These are phyloP conservation scores for Cicer chorassanicum DNA, from an alignment of 306 rosid species.

Conservation along the genomic window DNA sequence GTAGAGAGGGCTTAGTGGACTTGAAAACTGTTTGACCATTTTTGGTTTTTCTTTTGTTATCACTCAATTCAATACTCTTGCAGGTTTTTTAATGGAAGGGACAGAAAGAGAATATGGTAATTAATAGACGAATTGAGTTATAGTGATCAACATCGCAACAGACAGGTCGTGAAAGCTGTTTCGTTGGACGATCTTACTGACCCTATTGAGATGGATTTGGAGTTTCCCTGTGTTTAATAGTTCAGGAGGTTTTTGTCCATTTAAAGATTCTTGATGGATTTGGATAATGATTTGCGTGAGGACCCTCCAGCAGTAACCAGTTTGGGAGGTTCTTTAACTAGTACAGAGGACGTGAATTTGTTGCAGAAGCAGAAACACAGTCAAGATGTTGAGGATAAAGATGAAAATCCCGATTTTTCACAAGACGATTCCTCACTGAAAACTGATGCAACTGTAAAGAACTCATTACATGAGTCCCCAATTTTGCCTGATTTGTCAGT, in stretches of 20 bases:
- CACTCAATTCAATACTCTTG: slow-evolving; percentile 4
- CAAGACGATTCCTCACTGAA: slow-evolving; percentile 24
- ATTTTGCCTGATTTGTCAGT: slow-evolving; percentile 34
- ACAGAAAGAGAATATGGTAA: neutral
- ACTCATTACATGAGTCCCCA: slow-evolving; percentile 33
- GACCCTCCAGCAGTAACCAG: slow-evolving; percentile 4
- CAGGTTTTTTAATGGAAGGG: slow-evolving; percentile 17
- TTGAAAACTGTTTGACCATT: slow-evolving; percentile 15
- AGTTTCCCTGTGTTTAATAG: slow-evolving; percentile 3
- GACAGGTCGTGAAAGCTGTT: neutral
- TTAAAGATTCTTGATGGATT: slow-evolving; percentile 34
- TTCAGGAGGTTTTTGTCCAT: neutral
- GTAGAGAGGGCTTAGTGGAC: neutral
- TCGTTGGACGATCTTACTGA: neutral
- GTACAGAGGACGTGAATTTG: slow-evolving; percentile 32
- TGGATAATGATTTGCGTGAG: slow-evolving; percentile 24
- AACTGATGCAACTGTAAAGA: slow-evolving; percentile 33
- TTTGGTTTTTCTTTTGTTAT: slow-evolving; percentile 21
- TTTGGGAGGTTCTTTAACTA: slow-evolving; percentile 34
- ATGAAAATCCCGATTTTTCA: slow-evolving; percentile 19
- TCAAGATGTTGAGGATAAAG: slow-evolving; percentile 11
- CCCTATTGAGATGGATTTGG: slow-evolving; percentile 20
- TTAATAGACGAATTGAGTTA: slow-evolving; percentile 7
- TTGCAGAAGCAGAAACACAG: slow-evolving; percentile 5
- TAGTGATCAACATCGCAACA: neutral